phyloP scores from a whole-genome alignment of 805 yeast species.

The Suhomyces sp. region DNA sequence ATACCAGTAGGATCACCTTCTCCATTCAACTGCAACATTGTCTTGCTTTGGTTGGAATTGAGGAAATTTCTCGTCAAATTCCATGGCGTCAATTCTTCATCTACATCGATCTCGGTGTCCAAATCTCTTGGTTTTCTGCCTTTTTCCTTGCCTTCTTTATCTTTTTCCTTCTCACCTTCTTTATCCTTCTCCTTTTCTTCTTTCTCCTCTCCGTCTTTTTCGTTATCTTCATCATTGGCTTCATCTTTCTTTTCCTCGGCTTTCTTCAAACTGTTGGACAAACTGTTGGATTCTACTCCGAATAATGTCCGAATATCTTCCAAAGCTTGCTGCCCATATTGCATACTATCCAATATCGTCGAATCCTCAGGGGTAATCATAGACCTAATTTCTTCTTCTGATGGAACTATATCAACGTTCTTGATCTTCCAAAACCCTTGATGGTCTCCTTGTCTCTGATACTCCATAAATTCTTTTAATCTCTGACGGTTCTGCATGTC shows the following conservation, averaged over 20 bases:
- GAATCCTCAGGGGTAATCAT: conserved; percentile 93
- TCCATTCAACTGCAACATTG: conserved; percentile 92
- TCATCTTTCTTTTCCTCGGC: conserved; percentile 25
- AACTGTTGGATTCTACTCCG: conserved; percentile 24
- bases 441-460: conserved; percentile 89
- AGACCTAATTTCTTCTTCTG: conserved; percentile 70
- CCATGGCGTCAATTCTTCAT: conserved; percentile 93
- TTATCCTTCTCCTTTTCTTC: conserved; percentile 18
- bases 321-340: conserved; percentile 81
- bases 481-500: conserved; percentile 97
- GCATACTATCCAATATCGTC: conserved; percentile 85
- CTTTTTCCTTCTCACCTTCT: conserved; percentile 16
- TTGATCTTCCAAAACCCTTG: conserved; percentile 94
- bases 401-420: conserved; percentile 55
- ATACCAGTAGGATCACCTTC: conserved; percentile 94
- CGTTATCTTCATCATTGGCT: conserved; percentile 13
- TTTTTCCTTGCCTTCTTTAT: conserved; percentile 20
- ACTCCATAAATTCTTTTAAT: conserved; percentile 96
- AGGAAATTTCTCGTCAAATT: conserved; percentile 87
- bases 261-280: conserved; percentile 8
- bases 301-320: conserved; percentile 71
- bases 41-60: conserved; percentile 92
- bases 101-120: conserved; percentile 54
- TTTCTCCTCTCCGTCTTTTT: conserved; percentile 34
- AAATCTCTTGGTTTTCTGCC: conserved; percentile 25